Base-by-base conservation (phyloP, 179 eudicot genomes). In the Silene noctiflora region DNA sequence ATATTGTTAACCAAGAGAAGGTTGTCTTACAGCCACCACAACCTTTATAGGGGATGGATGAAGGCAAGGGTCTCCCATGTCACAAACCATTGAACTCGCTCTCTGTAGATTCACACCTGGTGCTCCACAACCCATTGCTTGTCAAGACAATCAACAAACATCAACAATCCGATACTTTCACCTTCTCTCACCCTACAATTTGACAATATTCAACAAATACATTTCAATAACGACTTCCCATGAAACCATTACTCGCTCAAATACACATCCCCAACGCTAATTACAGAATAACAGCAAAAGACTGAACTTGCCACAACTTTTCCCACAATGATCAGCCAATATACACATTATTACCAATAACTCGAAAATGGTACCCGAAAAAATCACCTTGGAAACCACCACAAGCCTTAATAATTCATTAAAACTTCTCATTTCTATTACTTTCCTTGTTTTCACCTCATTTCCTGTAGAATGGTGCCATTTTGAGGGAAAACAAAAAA, bases 31-130 rank as follows among this genome's bases (percentile, higher is more conserved):
- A 70, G 85, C 79, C 77, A 70, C 84, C 84, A 86, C 89, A 83
- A 89, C 91, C 97, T 91, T 90, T 82, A 91, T 82, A 74, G 93
- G 89, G 27, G 96, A 87, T 70, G 90, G 97, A 84, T 88, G 89
- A 82, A 93, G 92, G 83, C 97, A 93, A 79, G 95, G 98, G 71
- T 93, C 98, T 84, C 97, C 92, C 55, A 93, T 88, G 80, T 93
- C 97, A 80, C 97, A 88, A 85, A 91, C 95, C 80, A 93, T 87
- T 64, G 97, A 85, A 83, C 93, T 81, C 83, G 90, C 93, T 75
- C 82, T 86, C 69, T 84, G 91, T 70, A 90, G 82, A 86, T 84
- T 86, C 76, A 86, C 46, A 76, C 89, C 83, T 24, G 83, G 80
- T 61, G 85, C 89, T 75, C 89, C 97, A 75, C 95, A 90, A 81